These are phyloP conservation scores for Citrus sinensis DNA, from an alignment of 345 rosid species.

Conservation along the genomic window DNA sequence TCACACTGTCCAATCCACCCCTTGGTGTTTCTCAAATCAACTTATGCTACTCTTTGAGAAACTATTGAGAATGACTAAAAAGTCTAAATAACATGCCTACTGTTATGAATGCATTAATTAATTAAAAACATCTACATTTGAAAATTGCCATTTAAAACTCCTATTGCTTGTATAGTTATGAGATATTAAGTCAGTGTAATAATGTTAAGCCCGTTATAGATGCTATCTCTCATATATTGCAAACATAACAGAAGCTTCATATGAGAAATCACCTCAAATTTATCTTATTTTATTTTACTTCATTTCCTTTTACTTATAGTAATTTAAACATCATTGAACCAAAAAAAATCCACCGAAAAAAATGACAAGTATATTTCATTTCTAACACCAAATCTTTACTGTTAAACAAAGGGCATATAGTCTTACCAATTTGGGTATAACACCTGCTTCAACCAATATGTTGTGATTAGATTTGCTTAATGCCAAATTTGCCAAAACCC, in stretches of 20 bases:
- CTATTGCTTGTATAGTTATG: not conserved
- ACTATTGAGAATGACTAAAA: not conserved
- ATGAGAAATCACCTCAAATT: not conserved
- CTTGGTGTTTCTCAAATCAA: not conserved
- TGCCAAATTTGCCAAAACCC: conserved; percentile 73
- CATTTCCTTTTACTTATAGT: not conserved
- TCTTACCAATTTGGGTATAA: conserved; percentile 77
- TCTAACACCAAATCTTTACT: not conserved
- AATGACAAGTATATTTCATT: not conserved
- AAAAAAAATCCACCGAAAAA: not conserved
- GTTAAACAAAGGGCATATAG: not conserved
- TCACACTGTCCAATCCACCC: not conserved
- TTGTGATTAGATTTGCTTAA: conserved; percentile 54
- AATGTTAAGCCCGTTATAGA: not conserved
- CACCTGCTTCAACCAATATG: conserved; percentile 73
- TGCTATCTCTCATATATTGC: not conserved
- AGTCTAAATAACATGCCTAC: not conserved
- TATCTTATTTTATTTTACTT: not conserved
- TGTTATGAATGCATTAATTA: not conserved
- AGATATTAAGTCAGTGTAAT: not conserved
- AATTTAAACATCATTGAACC: not conserved
- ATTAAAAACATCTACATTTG: not conserved
- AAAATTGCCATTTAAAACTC: not conserved
- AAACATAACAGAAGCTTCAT: not conserved
- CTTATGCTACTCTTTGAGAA: not conserved